Evolutionary conservation across 768 basidiomycete genomes (phyloP), one percentile per base, ranked within the genome.

Genomic region (Leucocoprinus birnbaumii): DNA sequence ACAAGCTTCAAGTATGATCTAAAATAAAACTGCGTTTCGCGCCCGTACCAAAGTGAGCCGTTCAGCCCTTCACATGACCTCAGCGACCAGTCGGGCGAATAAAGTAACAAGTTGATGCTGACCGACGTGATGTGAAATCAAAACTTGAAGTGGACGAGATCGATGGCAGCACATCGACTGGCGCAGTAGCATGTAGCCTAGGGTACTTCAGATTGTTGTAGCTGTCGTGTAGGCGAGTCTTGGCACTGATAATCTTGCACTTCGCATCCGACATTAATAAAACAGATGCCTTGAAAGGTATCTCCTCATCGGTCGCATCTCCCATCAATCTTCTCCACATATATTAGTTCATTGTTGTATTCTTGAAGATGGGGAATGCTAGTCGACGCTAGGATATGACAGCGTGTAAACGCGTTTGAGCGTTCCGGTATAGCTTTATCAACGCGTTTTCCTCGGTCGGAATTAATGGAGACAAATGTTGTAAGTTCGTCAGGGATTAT

Each of bases 291-390:
- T 5, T n/a, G 27, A 48, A 50, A 8, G 40, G 40, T 41, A 41
- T 19, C 40, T 16, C 7, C 40, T 49, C 24, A 13, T 14, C 34
- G 11, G 11, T 11, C n/a, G n/a, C 21, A 50, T 50, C 48, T 50
- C 35, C 10, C 16, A 50, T 50, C 48, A 50, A 50, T 50, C 48
- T 50, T 50, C 51, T 11, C 31, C 31, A 31, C 31, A 31, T 31
- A n/a, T n/a, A 31, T 5, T 11, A 19, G 16, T 7, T 35, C 26
- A 14, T 5, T 5, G 22, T 4, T 44, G 31, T 43, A 42, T 52
- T 52, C 26, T 31, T 53, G 34, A 31, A 21, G 13, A 35, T n/a
- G 42, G 27, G 40, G 9, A 13, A 5, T 41, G 19, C 14, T 5
- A 27, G 16, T 38, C 50, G 50, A 27, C 26, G 10, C 7, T n/a